Percentiles rank a stretch among this genome's conserved stretches.
Evolutionary conservation across 129 eudicot genomes (phyloP).

Genomic region (Daucus carota): DNA sequence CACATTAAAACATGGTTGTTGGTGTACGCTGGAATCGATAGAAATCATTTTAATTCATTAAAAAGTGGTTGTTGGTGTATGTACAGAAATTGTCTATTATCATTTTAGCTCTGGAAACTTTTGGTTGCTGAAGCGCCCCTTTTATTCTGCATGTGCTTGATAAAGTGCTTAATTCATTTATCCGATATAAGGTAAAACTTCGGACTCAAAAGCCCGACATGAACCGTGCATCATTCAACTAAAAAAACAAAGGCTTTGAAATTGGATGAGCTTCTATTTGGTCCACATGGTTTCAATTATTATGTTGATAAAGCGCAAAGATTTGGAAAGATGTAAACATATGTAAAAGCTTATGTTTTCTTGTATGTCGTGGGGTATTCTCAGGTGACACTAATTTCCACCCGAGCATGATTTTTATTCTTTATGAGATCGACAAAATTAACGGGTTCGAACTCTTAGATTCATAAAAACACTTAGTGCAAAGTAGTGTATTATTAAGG

Average conservation of each 20-base stretch:
- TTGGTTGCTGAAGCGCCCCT: not conserved
- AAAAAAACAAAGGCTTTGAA: slow-evolving; percentile 5
- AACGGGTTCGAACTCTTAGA: no score
- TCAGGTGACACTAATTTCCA: not conserved
- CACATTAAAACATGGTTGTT: no score
- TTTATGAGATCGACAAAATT: no score
- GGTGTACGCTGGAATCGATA: no score
- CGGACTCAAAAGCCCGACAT: slow-evolving; percentile 19
- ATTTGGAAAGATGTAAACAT: not conserved
- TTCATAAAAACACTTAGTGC: no score
- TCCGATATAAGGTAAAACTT: slow-evolving; percentile 6
- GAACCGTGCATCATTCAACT: not conserved
- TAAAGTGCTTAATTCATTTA: not conserved
- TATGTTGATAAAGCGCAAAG: slow-evolving; percentile 14
- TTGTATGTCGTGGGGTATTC: slow-evolving; percentile 2
- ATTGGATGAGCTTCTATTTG: slow-evolving; percentile 4
- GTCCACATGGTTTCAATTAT: slow-evolving; percentile 23
- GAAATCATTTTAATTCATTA: no score
- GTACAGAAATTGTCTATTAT: no score
- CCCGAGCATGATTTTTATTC: no score
- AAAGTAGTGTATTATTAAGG: no score
- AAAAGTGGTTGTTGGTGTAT: no score
- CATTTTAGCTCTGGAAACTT: not conserved
- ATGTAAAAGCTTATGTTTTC: slow-evolving; percentile 10
- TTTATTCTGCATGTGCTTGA: slow-evolving; percentile 12